Evolutionary conservation across 257 asterid genomes (phyloP).

Genomic region (Nicotiana paniculata): DNA sequence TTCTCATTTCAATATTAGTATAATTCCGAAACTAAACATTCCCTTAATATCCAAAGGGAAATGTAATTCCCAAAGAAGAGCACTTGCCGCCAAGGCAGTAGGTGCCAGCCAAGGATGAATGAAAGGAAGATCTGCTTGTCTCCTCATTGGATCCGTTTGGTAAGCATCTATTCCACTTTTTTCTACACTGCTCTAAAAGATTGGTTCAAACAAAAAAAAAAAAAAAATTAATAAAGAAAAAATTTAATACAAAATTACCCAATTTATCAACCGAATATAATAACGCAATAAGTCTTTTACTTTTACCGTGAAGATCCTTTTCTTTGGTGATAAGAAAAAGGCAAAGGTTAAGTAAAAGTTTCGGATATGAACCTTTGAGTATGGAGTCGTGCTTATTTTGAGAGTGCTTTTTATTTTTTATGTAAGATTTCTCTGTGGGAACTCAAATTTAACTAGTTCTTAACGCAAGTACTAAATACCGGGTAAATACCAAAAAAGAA

Average conservation of each 20-base stretch:
- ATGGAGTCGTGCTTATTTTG: too few species aligned
- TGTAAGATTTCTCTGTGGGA: too few species aligned
- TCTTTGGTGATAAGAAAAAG: background rate
- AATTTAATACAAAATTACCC: background rate
- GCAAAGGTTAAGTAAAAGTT: too few species aligned
- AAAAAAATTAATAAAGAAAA: too few species aligned
- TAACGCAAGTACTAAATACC: too few species aligned
- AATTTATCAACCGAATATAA: background rate
- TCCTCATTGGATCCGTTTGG: slow-evolving; percentile 11
- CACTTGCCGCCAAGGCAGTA: background rate
- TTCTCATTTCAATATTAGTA: too few species aligned
- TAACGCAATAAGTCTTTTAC: background rate
- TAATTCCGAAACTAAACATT: too few species aligned
- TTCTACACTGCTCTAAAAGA: background rate
- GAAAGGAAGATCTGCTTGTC: slow-evolving; percentile 1
- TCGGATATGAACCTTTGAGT: too few species aligned
- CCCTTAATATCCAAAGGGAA: background rate
- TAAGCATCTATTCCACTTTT: background rate
- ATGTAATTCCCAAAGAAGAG: background rate
- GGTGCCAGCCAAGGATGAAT: background rate
- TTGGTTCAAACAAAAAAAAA: background rate
- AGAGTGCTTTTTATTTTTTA: too few species aligned
- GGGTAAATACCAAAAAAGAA: too few species aligned
- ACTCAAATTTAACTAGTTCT: too few species aligned
- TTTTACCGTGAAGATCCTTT: background rate